These are phyloP conservation scores for Backusella tuberculispora DNA, from an alignment of 192 early-diverging fungal genomes.

Conservation along the genomic window DNA sequence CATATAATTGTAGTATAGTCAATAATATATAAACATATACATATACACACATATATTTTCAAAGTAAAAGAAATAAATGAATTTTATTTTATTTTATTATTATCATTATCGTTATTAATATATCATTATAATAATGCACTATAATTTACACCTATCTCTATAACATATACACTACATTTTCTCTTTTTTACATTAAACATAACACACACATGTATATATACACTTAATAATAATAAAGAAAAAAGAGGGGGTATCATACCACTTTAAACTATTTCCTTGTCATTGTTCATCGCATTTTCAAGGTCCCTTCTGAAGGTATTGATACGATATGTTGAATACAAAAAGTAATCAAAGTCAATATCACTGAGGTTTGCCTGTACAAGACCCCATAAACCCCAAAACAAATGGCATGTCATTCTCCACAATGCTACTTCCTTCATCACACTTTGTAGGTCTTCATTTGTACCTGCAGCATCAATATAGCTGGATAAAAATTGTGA, in stretches of 20 bases:
- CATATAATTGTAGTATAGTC: no score
- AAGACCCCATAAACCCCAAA: constrained; percentile 84
- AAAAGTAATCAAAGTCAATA: constrained; percentile 79
- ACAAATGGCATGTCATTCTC: constrained; percentile 58
- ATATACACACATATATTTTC: background rate
- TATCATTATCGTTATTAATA: no score
- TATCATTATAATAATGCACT: no score
- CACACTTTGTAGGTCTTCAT: constrained; percentile 30
- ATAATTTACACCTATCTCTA: no score
- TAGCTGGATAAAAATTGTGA: constrained; percentile 67
- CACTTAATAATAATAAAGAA: background rate
- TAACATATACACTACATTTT: background rate
- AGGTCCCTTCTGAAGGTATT: constrained; percentile 45
- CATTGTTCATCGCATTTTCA: background rate
- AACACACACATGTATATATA: no score
- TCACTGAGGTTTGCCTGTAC: constrained; percentile 73
- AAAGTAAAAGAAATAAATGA: background rate
- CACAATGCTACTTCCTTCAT: constrained; percentile 48
- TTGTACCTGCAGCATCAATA: constrained; percentile 24
- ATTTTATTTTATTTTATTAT: background rate
- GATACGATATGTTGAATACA: constrained; percentile 61
- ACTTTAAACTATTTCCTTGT: background rate
- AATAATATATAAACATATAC: background rate
- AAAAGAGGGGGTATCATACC: background rate
- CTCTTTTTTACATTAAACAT: no score